Evolutionary conservation across 805 yeast species (phyloP).

Genomic region (Ogataea nonfermentans): DNA sequence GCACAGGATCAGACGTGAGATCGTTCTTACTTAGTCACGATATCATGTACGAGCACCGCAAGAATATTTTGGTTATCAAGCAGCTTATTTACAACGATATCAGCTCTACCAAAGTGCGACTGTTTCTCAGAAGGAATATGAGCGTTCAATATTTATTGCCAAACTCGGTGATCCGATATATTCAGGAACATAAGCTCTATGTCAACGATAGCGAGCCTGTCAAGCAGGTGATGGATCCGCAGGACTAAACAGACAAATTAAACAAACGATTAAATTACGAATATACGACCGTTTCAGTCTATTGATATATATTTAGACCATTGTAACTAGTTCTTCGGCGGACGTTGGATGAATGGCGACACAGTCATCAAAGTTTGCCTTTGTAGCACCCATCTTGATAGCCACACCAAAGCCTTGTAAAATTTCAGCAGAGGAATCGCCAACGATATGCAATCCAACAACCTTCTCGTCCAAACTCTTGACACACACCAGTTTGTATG

Average conservation of each 20-base stretch:
- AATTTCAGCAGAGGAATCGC: conserved; percentile 88
- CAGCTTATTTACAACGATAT: conserved; percentile 96
- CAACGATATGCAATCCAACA: conserved; percentile 91
- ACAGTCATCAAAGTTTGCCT: conserved; percentile 89
- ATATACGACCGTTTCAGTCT: conserved; percentile 1
- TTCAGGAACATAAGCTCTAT: conserved; percentile 87
- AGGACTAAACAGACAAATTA: conserved; percentile 14
- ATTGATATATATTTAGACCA: conserved; percentile 37
- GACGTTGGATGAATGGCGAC: conserved; percentile 99
- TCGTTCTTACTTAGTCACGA: conserved; percentile 90
- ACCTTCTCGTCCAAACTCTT: conserved; percentile 85
- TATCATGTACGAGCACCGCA: conserved; percentile 93
- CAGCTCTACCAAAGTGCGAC: conserved; percentile 88
- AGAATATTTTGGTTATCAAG: conserved; percentile 90
- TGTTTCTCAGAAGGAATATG: conserved; percentile 93
- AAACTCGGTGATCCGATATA: conserved; percentile 89
- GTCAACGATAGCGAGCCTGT: conserved; percentile 89
- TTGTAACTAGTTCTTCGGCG: conserved; percentile 95
- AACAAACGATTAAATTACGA: background rate
- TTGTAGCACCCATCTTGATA: conserved; percentile 98
- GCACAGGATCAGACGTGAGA: conserved; percentile 96
- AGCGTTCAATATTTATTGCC: conserved; percentile 93
- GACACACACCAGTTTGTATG: conserved; percentile 73
- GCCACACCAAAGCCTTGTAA: conserved; percentile 99
- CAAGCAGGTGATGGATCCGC: conserved; percentile 64